A percentile compares a stretch with the other conserved stretches of the same genome.
Evolutionary conservation across 2,329 filamentous ascomycete genomes (phyloP).

Genomic region (Alternaria postmessia): DNA sequence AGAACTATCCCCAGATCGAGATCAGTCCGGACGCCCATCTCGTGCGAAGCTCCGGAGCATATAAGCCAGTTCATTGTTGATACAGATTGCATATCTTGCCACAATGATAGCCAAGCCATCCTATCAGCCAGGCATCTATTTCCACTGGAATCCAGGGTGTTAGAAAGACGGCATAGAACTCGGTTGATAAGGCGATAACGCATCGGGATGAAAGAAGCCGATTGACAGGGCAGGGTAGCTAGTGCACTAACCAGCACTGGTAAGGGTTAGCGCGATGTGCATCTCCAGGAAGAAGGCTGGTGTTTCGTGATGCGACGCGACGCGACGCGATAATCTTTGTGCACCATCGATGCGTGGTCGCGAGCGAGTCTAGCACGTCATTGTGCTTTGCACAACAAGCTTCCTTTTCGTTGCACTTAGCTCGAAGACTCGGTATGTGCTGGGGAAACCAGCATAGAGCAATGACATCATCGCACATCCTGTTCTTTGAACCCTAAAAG

Average conservation of each 20-base stretch:
- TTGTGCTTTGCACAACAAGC: not conserved
- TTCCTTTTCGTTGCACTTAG: not conserved
- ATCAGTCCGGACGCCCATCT: not conserved
- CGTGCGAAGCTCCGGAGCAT: not conserved
- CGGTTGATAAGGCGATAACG: conserved; percentile 5
- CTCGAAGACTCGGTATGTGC: not conserved
- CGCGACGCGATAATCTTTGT: not conserved
- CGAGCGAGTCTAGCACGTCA: not conserved
- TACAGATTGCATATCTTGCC: not conserved
- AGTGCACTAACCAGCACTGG: not conserved
- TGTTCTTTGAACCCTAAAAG: not conserved
- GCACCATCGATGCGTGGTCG: not conserved
- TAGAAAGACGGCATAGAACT: not conserved
- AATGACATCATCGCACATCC: not conserved
- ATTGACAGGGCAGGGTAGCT: not conserved
- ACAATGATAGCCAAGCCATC: not conserved
- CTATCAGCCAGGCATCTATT: not conserved
- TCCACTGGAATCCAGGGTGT: not conserved
- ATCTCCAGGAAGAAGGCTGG: not conserved
- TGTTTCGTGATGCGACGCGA: not conserved
- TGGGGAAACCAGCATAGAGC: not conserved
- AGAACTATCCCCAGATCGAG: not conserved
- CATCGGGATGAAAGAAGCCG: conserved; percentile 12
- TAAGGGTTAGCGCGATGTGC: not conserved
- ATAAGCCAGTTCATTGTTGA: not conserved